These are phyloP conservation scores for Rhodotorula sp. DNA, from an alignment of 1,284 basidiomycete genomes.

Conservation along the genomic window DNA sequence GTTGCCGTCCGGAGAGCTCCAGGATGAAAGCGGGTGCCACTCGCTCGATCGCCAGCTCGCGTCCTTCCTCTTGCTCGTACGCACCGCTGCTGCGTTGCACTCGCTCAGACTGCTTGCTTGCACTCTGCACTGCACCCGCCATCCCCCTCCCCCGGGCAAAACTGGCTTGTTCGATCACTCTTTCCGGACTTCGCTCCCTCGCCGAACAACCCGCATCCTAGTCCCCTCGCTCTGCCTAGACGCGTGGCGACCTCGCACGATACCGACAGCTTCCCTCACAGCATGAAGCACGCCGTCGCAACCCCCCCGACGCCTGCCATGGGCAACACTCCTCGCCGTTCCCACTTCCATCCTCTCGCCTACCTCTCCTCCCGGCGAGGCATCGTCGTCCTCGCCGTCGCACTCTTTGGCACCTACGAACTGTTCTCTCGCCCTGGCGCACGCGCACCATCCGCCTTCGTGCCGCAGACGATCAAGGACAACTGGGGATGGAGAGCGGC, in stretches of 20 bases:
- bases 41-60: no score
- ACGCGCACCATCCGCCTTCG: slow-evolving; percentile 1
- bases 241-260: background rate
- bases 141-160: no score
- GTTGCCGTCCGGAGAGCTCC: no score
- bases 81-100: no score
- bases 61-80: no score
- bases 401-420: slow-evolving; percentile 1
- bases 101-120: no score
- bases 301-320: background rate
- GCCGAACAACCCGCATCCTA: background rate
- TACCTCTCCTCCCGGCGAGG: slow-evolving; percentile 19
- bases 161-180: no score
- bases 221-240: background rate
- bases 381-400: slow-evolving; percentile 1
- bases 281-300: background rate
- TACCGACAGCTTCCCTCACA: background rate
- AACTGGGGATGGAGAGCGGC: no score
- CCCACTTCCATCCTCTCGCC: background rate
- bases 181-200: background rate
- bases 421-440: background rate
- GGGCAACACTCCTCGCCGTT: background rate
- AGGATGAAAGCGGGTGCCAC: no score
- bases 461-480: background rate
- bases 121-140: no score